Base-by-base conservation (phyloP, 1,284 basidiomycete species). In the Austroboletus novae-zelandiae region DNA sequence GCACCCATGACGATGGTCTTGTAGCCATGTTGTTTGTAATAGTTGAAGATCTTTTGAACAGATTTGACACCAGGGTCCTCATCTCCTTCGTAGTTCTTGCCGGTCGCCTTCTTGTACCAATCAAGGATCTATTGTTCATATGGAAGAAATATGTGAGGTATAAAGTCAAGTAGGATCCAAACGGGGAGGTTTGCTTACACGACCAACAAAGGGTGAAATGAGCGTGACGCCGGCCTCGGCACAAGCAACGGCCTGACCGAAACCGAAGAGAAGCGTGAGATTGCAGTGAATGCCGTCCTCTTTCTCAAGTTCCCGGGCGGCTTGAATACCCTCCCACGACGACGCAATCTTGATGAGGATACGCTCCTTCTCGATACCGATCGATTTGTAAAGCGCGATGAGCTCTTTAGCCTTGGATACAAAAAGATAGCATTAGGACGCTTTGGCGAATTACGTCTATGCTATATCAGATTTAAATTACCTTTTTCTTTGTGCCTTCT, bases 1-100 rank as follows among this genome's bases (percentile, higher is more conserved):
- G 96, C 95, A 70, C 95, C 96, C 96, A 99, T 99, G 70, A 99
- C 93, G 70, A 98, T 98, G 59, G 96, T 99, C 67, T 94, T 93
- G 84, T 98, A 98, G 57, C 81, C 81, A 77, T 98, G 86, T 73
- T 96, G 93, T 80, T 98, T 98, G 86, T 98, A 98, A 81, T 98
- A 98, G 79, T 92, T 91, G 86, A 89, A 98, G 77, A 98, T 97
- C 72, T 83, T 88, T 80, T 91, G 86, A 54, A 98, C 96, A 20
- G 92, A 95, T 69, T 88, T 76, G 60, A 99, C 96, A 80, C 96
- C 96, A 11, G 96, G 96, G 78, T 99, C 96, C 44, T 86, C 82
- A 51, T 91, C 89, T 53, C 89, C 91, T 55, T 86, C 80, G 75
- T 91, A 97, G 65, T 77, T 79, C 76, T 87, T 83, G 53, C 91